Evolutionary conservation across 345 rosid species (phyloP), one percentile per base, ranked within the genome.

Genomic region (Bruguiera sexangula): DNA sequence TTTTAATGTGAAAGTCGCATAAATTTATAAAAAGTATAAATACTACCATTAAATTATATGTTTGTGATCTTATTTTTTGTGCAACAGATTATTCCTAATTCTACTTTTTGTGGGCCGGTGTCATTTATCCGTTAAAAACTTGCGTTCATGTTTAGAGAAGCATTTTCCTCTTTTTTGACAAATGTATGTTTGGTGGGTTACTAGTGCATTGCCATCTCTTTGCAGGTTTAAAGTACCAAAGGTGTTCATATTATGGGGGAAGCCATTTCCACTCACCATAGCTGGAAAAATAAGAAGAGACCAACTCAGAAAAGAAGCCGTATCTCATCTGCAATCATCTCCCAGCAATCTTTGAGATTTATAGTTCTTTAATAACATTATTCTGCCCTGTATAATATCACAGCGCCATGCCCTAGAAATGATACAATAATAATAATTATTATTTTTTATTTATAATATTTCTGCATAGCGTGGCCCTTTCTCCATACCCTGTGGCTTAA

Each of bases 151-250:
- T 21, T n/a, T 10, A 9, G 21, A 8, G 59, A 22, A 7, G 59
- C 34, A 34, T 34, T 34, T 43, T 11, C 21, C 10, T 63, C 30
- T 19, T 15, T n/a, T 3, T 15, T 10, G 51, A 15, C 8, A n/a
- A 57, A 48, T 34, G 29, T 13, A 48, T 34, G 29, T 13, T 43
- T 15, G 11, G 29, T 62, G 19, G 26, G 53, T 60, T 18, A 56
- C 22, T 63, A 11, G 31, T 27, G 37, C 43, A 32, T 60, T 46
- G 21, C 62, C 62, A 19, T 69, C 30, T 11, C 71, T 67, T 80
- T 76, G 74, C 87, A 94, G 96, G 82, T 86, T 86, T 76, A 89
- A 94, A 81, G 81, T 83, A 65, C 98, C 97, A n/a, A 89, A 82
- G 80, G 26, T 53, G 31, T 91, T 87, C 76, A 53, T 87, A 39